phyloP scores from a whole-genome alignment of 345 rosid genomes.

The Durio zibethinus region DNA sequence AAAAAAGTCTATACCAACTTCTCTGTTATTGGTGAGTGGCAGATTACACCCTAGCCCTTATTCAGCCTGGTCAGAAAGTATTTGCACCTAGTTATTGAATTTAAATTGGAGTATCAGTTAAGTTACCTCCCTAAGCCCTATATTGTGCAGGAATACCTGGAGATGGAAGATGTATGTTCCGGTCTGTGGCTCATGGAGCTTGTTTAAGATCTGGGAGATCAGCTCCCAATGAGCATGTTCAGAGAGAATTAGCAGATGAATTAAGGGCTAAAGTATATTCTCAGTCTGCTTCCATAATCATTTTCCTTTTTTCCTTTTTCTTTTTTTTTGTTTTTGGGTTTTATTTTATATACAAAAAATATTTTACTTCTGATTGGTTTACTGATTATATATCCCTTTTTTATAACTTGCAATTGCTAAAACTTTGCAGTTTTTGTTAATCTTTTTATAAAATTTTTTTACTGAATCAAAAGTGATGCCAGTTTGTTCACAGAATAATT shows the following conservation, averaged over 20 bases:
- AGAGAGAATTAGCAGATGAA: constrained; percentile 84
- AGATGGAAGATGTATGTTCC: constrained; percentile 95
- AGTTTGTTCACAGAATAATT: neutral
- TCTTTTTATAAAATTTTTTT: neutral
- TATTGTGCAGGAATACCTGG: constrained; percentile 78
- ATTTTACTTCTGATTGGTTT: neutral
- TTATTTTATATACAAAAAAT: neutral
- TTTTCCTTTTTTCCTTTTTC: neutral
- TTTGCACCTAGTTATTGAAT: neutral
- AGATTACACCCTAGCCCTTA: neutral
- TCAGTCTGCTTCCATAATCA: neutral
- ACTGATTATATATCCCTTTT: neutral
- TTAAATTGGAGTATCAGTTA: constrained; percentile 4
- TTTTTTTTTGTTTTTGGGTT: neutral
- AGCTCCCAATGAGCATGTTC: constrained; percentile 61
- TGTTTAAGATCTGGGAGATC: constrained; percentile 63
- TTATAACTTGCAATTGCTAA: neutral
- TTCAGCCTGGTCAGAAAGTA: neutral
- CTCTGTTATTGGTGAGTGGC: constrained; percentile 66
- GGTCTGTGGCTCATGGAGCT: constrained; percentile 86
- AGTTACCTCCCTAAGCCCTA: constrained; percentile 7
- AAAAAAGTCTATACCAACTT: constrained; percentile 78
- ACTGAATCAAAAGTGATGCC: neutral
- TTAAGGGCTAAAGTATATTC: constrained; percentile 52
- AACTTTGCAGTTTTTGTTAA: neutral